phyloP scores from a whole-genome alignment of 305 asterid genomes.

The Fraxinus sp. region DNA sequence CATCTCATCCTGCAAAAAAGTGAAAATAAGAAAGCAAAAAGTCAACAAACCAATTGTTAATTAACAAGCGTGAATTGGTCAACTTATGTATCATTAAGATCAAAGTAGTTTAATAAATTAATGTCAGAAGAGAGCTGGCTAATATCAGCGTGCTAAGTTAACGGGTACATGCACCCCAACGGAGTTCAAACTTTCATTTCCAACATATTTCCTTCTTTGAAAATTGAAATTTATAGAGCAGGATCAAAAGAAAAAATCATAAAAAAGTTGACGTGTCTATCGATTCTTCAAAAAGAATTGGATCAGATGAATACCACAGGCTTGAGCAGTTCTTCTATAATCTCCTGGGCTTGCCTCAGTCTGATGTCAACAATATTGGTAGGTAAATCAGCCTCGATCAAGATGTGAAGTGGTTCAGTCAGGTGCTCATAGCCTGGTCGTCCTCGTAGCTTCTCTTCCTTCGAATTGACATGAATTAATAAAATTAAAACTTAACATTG shows the following conservation, averaged over 20 bases:
- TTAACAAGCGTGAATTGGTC: not conserved
- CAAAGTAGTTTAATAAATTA: not conserved
- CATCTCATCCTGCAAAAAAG: conserved; percentile 72
- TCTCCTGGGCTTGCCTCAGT: conserved; percentile 78
- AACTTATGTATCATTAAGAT: not conserved
- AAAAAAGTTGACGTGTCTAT: not conserved
- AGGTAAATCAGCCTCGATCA: conserved; percentile 87
- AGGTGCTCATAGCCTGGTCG: conserved; percentile 90
- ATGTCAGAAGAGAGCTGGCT: not conserved
- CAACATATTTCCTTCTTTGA: not conserved
- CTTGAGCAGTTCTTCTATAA: conserved; percentile 76
- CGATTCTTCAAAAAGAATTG: conserved; percentile 2
- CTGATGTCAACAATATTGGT: conserved; percentile 64
- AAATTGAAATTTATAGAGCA: not conserved
- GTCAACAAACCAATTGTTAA: not conserved
- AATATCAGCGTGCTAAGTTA: not conserved
- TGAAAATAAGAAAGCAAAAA: not conserved
- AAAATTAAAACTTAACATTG: conserved; percentile 8
- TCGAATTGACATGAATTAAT: conserved; percentile 29
- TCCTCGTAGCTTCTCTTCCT: conserved; percentile 81
- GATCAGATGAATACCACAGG: conserved; percentile 65
- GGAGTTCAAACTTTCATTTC: not conserved
- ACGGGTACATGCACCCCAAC: not conserved
- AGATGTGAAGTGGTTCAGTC: conserved; percentile 75
- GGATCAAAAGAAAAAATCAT: not conserved